Evolutionary conservation across 768 basidiomycete genomes (phyloP), one percentile per base, ranked within the genome.

Genomic region (Serpula lacrymans): DNA sequence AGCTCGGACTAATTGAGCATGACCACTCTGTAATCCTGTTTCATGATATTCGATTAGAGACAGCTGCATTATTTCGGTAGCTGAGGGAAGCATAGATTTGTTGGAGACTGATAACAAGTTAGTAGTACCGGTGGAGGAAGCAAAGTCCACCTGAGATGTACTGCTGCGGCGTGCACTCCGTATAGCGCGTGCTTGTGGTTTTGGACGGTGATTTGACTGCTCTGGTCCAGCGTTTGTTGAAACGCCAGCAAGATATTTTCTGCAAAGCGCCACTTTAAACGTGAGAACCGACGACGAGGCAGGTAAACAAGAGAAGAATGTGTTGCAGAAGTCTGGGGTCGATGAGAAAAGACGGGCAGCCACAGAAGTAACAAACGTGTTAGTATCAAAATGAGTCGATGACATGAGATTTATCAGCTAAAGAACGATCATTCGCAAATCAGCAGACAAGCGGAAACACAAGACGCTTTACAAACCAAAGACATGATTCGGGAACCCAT

Each of bases 181-280:
- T 32, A 26, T 45, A 39, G 45, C 54, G 45, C 50, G 59, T 18
- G 49, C 54, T 34, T 64, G 63, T n/a, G 66, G 63, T 26, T 60
- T 59, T 5, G 65, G 64, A 33, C 67, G 59, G 24, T 51, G 54
- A 23, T 43, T 27, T 3, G 55, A 50, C 14, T 48, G 41, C 16
- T 30, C 35, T 22, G 21, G 39, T 20, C 54, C 50, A 28, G 46
- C 39, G 23, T 28, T 39, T 16, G 52, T 48, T 6, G 48, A 35
- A 7, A 51, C 47, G 33, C 57, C 59, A 7, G 54, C 57, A 28
- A 71, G 48, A 33, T 67, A 59, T 49, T 61, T 69, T 32, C 66
- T 66, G 47, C 72, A 76, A 11, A 75, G 48, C 0, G 58, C 48
- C 4, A 75, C 42, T 53, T 74, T 75, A 39, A 77, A 75, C 17